Percentiles rank a stretch among this genome's conserved stretches.
Conservation (phyloP, 78 protist genomes). For the Diacronema lutheri region DNA sequence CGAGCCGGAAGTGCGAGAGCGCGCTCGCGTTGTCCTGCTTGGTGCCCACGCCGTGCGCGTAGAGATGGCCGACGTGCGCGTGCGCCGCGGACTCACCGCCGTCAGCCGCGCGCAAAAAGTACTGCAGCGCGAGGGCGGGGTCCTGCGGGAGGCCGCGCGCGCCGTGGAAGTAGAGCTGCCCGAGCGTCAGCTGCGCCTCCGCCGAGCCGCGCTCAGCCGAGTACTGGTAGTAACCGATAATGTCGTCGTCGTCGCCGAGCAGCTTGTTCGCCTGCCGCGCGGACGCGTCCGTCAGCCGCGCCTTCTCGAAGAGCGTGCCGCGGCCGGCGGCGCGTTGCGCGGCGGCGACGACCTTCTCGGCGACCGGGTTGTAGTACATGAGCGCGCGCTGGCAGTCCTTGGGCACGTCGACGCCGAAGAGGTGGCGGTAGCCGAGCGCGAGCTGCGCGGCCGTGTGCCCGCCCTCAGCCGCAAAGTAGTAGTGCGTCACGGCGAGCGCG, state of each 20-base stretch:
- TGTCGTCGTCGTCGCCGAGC: conserved; percentile 6
- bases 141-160: conserved; percentile 32
- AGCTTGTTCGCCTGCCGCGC: background rate
- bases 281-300: background rate
- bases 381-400: conserved; percentile 53
- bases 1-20: conserved; percentile 33
- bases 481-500: conserved; percentile 32
- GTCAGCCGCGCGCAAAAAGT: conserved; percentile 43
- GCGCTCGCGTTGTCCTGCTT: conserved; percentile 57
- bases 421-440: conserved; percentile 61
- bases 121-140: conserved; percentile 34
- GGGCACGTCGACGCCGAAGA: conserved; percentile 52
- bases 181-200: conserved; percentile 55
- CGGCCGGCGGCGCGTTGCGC: background rate
- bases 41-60: conserved; percentile 51
- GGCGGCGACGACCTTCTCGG: conserved; percentile 10
- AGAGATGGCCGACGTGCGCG: conserved; percentile 62
- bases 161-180: conserved; percentile 64
- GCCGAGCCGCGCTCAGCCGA: conserved; percentile 57
- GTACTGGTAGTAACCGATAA: conserved; percentile 62
- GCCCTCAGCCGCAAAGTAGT: conserved; percentile 63
- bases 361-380: conserved; percentile 53
- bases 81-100: conserved; percentile 35
- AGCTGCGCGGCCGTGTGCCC: conserved; percentile 51
- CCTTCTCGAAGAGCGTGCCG: background rate